phyloP scores from a whole-genome alignment of 495 filamentous ascomycete genomes.

The Talaromyces stipitatus region DNA sequence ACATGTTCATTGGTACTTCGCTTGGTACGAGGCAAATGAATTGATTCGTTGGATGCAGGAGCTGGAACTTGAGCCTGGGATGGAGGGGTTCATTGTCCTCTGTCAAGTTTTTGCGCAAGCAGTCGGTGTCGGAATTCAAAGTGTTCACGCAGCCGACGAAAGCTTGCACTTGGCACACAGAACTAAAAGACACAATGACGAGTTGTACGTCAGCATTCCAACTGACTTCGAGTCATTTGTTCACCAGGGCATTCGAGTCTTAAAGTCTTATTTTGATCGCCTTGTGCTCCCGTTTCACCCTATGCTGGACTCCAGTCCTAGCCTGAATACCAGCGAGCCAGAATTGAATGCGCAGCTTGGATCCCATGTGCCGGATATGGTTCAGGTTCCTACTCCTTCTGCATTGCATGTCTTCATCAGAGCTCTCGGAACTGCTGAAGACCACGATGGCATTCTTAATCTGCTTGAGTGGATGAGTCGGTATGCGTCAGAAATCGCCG shows the following conservation, averaged over 20 bases:
- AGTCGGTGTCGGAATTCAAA: slow-evolving; percentile 21
- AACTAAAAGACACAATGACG: slow-evolving; percentile 7
- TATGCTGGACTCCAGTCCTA: background rate
- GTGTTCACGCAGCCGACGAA: slow-evolving; percentile 18
- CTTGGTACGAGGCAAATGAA: slow-evolving; percentile 34
- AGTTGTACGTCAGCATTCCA: slow-evolving; percentile 1
- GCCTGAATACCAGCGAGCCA: background rate
- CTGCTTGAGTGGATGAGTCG: slow-evolving; percentile 48
- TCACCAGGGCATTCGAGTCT: slow-evolving; percentile 19
- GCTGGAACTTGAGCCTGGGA: slow-evolving; percentile 28
- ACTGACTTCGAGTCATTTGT: slow-evolving; percentile 22
- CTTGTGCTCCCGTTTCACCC: slow-evolving; percentile 26
- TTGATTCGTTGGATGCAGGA: slow-evolving; percentile 31
- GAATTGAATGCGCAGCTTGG: background rate
- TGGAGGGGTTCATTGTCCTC: slow-evolving; percentile 36
- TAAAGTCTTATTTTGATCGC: slow-evolving; percentile 31
- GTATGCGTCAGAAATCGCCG: slow-evolving; percentile 26
- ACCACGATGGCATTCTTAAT: slow-evolving; percentile 41
- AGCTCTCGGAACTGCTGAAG: slow-evolving; percentile 39
- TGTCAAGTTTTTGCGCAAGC: slow-evolving; percentile 38
- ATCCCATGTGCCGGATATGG: slow-evolving; percentile 21
- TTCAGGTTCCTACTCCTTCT: slow-evolving; percentile 35
- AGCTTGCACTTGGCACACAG: slow-evolving; percentile 14
- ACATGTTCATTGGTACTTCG: slow-evolving; percentile 24
- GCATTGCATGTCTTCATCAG: slow-evolving; percentile 47